Conservation (phyloP, 2,329 filamentous ascomycete genomes). For the Colletotrichum kahawae region DNA sequence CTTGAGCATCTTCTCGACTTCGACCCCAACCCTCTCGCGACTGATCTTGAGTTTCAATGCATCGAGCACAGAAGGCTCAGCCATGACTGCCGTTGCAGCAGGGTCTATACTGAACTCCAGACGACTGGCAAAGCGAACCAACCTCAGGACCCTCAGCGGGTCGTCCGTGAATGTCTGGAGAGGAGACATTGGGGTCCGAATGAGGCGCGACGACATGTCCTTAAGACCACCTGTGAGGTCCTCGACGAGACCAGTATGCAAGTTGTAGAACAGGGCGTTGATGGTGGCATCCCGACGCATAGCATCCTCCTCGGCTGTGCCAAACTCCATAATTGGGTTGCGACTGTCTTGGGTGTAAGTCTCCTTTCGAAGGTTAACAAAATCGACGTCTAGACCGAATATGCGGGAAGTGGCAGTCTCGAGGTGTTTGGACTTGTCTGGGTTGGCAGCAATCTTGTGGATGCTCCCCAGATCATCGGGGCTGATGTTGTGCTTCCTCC, state of each 20-base stretch:
- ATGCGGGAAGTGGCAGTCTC: constrained; percentile 89
- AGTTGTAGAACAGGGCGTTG: constrained; percentile 95
- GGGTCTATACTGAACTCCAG: constrained; percentile 80
- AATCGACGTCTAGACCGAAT: constrained; percentile 86
- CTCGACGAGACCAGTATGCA: constrained; percentile 79
- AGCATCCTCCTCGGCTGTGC: constrained; percentile 89
- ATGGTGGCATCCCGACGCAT: constrained; percentile 89
- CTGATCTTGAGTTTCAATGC: constrained; percentile 90
- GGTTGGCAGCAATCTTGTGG: constrained; percentile 90
- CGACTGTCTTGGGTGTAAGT: constrained; percentile 88
- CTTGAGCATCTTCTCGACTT: constrained; percentile 90
- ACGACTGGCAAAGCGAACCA: constrained; percentile 90
- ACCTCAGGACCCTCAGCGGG: constrained; percentile 81
- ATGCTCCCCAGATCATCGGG: constrained; percentile 72
- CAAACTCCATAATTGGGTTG: constrained; percentile 92
- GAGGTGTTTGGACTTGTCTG: constrained; percentile 94
- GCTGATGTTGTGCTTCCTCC: constrained; percentile 64
- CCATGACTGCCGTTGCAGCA: constrained; percentile 75
- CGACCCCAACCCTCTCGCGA: constrained; percentile 84
- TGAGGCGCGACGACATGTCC: constrained; percentile 75
- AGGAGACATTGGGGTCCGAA: constrained; percentile 86
- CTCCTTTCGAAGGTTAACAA: constrained; percentile 94
- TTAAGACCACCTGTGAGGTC: constrained; percentile 82
- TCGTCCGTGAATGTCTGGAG: constrained; percentile 95
- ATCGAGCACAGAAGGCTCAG: constrained; percentile 74